phyloP scores from a whole-genome alignment of 148 eudicot genomes.

The Amaranthus cruentus region DNA sequence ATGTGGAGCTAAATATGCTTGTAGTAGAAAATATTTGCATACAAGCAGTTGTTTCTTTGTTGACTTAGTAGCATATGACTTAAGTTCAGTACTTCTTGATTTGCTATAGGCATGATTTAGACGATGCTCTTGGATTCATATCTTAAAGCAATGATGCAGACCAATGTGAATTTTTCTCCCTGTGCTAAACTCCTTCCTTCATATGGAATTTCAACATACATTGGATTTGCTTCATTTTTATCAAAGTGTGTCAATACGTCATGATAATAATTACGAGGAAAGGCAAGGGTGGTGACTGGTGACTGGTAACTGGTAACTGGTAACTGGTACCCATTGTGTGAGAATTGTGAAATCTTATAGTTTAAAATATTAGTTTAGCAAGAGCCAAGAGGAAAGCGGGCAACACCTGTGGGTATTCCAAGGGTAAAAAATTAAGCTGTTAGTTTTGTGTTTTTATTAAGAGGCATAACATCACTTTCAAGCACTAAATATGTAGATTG shows the following conservation, averaged over 20 bases:
- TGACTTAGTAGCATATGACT: neutral
- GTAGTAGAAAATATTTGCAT: neutral
- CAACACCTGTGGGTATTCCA: neutral
- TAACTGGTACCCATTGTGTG: neutral
- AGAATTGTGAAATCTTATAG: neutral
- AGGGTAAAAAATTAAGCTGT: neutral
- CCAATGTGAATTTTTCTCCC: neutral
- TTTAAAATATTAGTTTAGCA: neutral
- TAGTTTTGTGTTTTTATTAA: neutral
- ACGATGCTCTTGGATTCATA: neutral
- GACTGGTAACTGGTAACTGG: neutral
- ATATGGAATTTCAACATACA: neutral
- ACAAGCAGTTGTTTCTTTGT: neutral
- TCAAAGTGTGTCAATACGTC: neutral
- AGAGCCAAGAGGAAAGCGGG: neutral
- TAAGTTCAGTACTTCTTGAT: neutral
- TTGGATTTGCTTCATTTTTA: neutral
- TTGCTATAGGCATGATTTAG: neutral
- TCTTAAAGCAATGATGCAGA: slow-evolving; percentile 4
- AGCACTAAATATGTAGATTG: neutral
- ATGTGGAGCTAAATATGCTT: neutral
- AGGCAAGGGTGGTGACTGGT: neutral
- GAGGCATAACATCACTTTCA: neutral
- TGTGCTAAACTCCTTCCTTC: slow-evolving; percentile 4
- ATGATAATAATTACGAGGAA: neutral